Evolutionary conservation across 495 filamentous ascomycete genomes (phyloP).

Genomic region (Poronia punctata): DNA sequence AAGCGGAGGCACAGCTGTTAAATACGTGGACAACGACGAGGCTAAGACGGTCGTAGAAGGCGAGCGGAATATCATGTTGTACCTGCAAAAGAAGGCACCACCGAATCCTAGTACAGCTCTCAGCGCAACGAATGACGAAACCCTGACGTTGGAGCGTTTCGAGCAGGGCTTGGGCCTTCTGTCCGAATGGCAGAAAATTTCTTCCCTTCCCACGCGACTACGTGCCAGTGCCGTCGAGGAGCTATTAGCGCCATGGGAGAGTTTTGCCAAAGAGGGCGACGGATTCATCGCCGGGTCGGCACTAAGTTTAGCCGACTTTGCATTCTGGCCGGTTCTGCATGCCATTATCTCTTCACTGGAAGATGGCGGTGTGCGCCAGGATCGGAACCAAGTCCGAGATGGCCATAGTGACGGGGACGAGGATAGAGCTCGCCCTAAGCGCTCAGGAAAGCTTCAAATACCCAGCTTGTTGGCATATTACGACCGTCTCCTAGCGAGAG

Average conservation of each 20-base stretch:
- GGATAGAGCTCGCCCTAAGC: no score
- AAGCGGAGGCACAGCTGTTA: slow-evolving; percentile 28
- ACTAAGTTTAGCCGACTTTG: slow-evolving; percentile 61
- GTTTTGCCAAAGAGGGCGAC: slow-evolving; percentile 32
- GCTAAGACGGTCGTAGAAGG: slow-evolving; percentile 40
- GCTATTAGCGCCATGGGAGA: slow-evolving; percentile 44
- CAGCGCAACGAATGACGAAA: slow-evolving; percentile 22
- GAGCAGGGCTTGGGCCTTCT: slow-evolving; percentile 33
- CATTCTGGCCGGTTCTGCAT: slow-evolving; percentile 63
- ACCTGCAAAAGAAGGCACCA: slow-evolving; percentile 49
- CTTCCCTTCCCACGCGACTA: not conserved
- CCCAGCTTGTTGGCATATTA: no score
- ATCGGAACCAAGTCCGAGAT: no score
- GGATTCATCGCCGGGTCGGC: slow-evolving; percentile 50
- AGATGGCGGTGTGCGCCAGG: not conserved
- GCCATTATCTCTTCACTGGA: slow-evolving; percentile 36
- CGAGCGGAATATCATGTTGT: slow-evolving; percentile 45
- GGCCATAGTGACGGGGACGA: not conserved
- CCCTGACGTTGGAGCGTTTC: slow-evolving; percentile 29
- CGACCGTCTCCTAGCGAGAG: no score
- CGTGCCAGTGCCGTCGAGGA: slow-evolving; percentile 23
- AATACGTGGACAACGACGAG: slow-evolving; percentile 50
- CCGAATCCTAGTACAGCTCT: no score
- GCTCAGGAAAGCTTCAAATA: no score
- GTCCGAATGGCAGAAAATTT: slow-evolving; percentile 28